A percentile compares a stretch with the other conserved stretches of the same genome.
Conservation (phyloP, 2,329 filamentous ascomycete species). For the Tolypocladium tundrense region DNA sequence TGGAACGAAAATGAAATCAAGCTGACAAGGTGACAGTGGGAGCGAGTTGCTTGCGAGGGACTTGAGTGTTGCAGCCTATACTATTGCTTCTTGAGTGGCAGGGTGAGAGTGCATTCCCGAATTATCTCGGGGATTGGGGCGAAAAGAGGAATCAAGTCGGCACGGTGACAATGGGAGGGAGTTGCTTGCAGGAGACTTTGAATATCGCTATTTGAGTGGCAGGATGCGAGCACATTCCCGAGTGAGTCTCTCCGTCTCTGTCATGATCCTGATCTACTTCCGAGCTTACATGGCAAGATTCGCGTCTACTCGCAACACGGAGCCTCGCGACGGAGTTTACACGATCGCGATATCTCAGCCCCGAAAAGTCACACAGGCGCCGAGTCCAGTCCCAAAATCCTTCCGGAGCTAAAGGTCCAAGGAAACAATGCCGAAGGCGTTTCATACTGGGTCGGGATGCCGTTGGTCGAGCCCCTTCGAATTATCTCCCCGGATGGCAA, state of each 20-base stretch:
- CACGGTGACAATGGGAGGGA: too few species aligned
- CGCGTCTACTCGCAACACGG: neutral
- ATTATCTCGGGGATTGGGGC: too few species aligned
- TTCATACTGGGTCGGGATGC: neutral
- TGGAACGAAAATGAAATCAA: neutral
- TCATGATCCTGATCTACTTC: neutral
- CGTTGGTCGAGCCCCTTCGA: neutral
- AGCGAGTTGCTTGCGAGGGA: neutral
- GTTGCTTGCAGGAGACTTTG: too few species aligned
- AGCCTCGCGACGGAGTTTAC: neutral
- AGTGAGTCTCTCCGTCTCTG: neutral
- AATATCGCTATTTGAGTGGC: too few species aligned
- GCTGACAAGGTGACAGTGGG: neutral
- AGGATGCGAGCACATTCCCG: neutral
- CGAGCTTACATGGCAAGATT: neutral
- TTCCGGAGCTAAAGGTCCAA: neutral
- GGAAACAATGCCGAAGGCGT: neutral
- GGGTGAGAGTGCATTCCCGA: neutral
- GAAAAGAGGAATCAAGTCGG: too few species aligned
- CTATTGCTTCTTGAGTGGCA: neutral
- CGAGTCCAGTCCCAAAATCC: neutral
- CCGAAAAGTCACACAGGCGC: neutral
- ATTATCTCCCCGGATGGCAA: neutral
- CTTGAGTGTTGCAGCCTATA: neutral
- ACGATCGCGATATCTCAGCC: neutral